Evolutionary conservation across 2,329 filamentous ascomycete species (phyloP).

Genomic region (Microcyclospora tardicrescens): DNA sequence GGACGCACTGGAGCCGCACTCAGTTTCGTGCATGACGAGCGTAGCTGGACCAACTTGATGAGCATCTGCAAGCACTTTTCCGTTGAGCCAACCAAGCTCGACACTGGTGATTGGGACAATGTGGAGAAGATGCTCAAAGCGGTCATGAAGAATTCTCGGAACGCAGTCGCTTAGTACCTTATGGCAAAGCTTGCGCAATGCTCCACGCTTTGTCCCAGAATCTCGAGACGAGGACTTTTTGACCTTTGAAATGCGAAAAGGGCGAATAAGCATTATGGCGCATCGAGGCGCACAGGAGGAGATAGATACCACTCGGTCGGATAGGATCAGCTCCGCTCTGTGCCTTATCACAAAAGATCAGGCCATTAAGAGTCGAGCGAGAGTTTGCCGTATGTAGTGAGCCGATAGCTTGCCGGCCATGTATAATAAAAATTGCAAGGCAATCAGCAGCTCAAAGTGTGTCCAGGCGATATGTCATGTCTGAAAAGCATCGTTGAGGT

Average conservation of each 20-base stretch:
- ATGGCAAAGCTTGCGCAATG: no score
- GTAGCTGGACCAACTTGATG: conserved; percentile 66
- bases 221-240: no score
- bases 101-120: conserved; percentile 79
- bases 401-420: no score
- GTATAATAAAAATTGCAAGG: neutral
- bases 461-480: conserved; percentile 6
- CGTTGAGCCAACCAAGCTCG: conserved; percentile 68
- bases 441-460: neutral
- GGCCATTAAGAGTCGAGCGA: no score
- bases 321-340: no score
- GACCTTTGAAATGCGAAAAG: no score
- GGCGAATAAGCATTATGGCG: no score
- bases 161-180: conserved; percentile 6
- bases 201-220: no score
- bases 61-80: conserved; percentile 69
- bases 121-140: conserved; percentile 73
- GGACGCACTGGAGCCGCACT: conserved; percentile 93
- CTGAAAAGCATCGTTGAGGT: conserved; percentile 28
- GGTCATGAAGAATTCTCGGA: conserved; percentile 52
- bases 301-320: no score
- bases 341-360: no score
- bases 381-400: no score
- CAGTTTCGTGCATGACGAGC: conserved; percentile 79
- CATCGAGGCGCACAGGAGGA: no score